phyloP scores from a whole-genome alignment of 345 rosid genomes.

The Linum trigynum region DNA sequence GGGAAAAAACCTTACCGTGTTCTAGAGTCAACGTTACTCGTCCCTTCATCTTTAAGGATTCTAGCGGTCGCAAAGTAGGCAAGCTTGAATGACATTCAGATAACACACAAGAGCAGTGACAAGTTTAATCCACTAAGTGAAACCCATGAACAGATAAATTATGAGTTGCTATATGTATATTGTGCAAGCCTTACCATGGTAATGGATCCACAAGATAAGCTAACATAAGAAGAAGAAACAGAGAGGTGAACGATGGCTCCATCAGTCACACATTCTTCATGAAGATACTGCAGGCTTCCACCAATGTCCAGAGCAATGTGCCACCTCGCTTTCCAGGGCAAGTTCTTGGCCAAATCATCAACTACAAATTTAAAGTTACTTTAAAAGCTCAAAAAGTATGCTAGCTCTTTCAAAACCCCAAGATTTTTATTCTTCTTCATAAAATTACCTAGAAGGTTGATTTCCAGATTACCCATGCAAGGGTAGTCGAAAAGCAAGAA shows the following conservation, averaged over 20 bases:
- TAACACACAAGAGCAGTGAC: background rate
- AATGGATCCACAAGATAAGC: slow-evolving; percentile 20
- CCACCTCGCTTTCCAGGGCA: slow-evolving; percentile 49
- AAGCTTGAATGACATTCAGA: slow-evolving; percentile 29
- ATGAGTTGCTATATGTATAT: no score
- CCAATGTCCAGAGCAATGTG: slow-evolving; percentile 34
- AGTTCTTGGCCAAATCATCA: slow-evolving; percentile 22
- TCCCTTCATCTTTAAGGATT: slow-evolving; percentile 19
- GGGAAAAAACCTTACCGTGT: slow-evolving; percentile 26
- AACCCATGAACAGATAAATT: no score
- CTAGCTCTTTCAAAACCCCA: background rate
- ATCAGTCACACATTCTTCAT: slow-evolving; percentile 36
- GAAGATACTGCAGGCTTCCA: slow-evolving; percentile 37
- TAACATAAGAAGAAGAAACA: slow-evolving; percentile 26
- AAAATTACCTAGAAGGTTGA: slow-evolving; percentile 13
- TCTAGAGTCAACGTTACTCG: slow-evolving; percentile 12
- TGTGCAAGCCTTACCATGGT: slow-evolving; percentile 25
- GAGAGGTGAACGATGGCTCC: slow-evolving; percentile 38
- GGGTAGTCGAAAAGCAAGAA: slow-evolving; percentile 31
- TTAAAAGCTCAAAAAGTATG: slow-evolving; percentile 8
- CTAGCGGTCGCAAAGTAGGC: slow-evolving; percentile 29
- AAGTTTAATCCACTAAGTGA: no score
- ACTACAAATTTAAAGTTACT: slow-evolving; percentile 14
- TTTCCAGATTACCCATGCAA: slow-evolving; percentile 24
- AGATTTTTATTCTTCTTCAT: background rate